Percentiles rank a stretch among this genome's conserved stretches.
Evolutionary conservation across 2,329 filamentous ascomycete genomes (phyloP).

Genomic region (Penicillium brasilianum): DNA sequence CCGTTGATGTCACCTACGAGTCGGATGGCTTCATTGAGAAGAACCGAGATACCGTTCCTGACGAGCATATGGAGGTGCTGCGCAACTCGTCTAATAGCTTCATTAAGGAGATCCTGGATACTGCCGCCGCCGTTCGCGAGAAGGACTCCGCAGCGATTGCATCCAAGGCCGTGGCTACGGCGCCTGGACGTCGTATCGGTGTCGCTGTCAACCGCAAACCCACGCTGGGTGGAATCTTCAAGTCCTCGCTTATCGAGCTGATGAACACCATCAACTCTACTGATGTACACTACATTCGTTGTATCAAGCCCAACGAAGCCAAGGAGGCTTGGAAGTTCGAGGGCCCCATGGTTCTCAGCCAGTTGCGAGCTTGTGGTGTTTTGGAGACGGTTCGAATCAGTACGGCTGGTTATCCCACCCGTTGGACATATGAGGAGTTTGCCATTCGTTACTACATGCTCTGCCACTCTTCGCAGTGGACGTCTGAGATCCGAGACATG

Average conservation of each 20-base stretch:
- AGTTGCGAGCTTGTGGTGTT: constrained; percentile 97
- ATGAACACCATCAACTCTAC: constrained; percentile 98
- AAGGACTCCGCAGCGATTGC: constrained; percentile 73
- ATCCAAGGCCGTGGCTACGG: constrained; percentile 74
- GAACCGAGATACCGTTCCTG: constrained; percentile 97
- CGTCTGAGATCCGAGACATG: constrained; percentile 90
- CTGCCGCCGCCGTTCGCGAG: constrained; percentile 83
- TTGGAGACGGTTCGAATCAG: constrained; percentile 97
- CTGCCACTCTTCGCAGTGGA: constrained; percentile 87
- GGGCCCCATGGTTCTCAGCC: constrained; percentile 96
- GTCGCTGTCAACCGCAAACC: constrained; percentile 95
- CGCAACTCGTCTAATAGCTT: constrained; percentile 83
- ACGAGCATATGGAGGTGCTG: constrained; percentile 95
- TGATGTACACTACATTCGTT: constrained; percentile 98
- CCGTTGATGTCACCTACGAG: constrained; percentile 96
- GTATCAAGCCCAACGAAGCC: constrained; percentile 97
- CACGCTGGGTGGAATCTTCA: constrained; percentile 97
- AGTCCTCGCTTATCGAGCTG: constrained; percentile 94
- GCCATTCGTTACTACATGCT: constrained; percentile 98
- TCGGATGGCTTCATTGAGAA: constrained; percentile 99
- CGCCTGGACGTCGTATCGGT: constrained; percentile 79
- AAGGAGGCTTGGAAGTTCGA: constrained; percentile 98
- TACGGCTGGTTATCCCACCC: constrained; percentile 93
- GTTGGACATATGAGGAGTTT: constrained; percentile 99
- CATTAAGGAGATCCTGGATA: constrained; percentile 80